Evolutionary conservation across 257 asterid species (phyloP).

Genomic region (Solanum bukasovii): DNA sequence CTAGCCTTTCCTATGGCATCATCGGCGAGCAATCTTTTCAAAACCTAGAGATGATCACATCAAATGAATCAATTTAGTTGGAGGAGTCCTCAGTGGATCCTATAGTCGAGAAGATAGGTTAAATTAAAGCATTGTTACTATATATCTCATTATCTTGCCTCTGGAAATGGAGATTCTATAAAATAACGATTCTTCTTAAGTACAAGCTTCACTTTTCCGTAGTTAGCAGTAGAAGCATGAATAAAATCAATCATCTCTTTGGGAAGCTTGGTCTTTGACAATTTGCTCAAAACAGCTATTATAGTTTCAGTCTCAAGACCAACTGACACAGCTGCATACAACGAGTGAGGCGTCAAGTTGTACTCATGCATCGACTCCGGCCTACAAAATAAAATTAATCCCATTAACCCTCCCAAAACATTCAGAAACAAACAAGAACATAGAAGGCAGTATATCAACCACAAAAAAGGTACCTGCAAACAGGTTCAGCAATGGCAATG

Average conservation of each 20-base stretch:
- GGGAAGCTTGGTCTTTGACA: slow-evolving; percentile 91
- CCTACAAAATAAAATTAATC: slow-evolving; percentile 32
- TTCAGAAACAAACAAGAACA: background rate
- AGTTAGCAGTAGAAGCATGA: slow-evolving; percentile 85
- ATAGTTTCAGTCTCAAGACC: slow-evolving; percentile 97
- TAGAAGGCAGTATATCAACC: background rate
- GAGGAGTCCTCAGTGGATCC: background rate
- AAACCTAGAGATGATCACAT: slow-evolving; percentile 41
- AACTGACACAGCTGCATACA: slow-evolving; percentile 90
- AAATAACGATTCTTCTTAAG: slow-evolving; percentile 89
- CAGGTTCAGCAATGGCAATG: slow-evolving; percentile 97
- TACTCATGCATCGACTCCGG: slow-evolving; percentile 99
- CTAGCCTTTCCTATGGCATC: slow-evolving; percentile 78
- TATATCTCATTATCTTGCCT: slow-evolving; percentile 39
- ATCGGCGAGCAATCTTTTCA: slow-evolving; percentile 69
- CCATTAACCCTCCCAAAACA: background rate
- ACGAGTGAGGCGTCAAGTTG: slow-evolving; percentile 93
- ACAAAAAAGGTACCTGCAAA: slow-evolving; percentile 55
- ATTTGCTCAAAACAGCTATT: slow-evolving; percentile 71
- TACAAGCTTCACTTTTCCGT: slow-evolving; percentile 95
- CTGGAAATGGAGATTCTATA: slow-evolving; percentile 92
- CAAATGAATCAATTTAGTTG: background rate
- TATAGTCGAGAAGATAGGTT: background rate
- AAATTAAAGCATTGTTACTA: background rate
- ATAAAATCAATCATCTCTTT: slow-evolving; percentile 91